A percentile compares a stretch with the other conserved stretches of the same genome.
Evolutionary conservation across 2,329 filamentous ascomycete genomes (phyloP).

Genomic region (Apiospora malaysiana): DNA sequence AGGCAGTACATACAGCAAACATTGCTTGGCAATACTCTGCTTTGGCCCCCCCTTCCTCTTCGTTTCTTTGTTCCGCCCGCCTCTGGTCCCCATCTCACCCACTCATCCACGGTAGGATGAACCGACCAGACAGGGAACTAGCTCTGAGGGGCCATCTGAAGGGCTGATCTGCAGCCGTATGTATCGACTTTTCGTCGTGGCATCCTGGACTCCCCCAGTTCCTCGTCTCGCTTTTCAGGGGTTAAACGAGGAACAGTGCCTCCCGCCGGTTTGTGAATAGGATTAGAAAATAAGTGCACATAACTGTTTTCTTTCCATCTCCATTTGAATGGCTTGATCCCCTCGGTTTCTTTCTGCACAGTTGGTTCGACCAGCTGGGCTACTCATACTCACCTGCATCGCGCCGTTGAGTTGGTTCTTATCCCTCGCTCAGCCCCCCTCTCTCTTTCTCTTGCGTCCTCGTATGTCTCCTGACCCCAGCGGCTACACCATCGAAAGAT

Average conservation of each 20-base stretch:
- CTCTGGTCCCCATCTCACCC: not conserved
- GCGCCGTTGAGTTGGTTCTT: not conserved
- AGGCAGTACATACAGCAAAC: slow-evolving; percentile 20
- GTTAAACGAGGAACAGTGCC: not conserved
- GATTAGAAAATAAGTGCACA: slow-evolving; percentile 1
- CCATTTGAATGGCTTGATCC: not conserved
- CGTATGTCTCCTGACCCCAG: not conserved
- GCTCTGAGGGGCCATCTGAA: not conserved
- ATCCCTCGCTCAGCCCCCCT: not conserved
- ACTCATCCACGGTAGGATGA: slow-evolving; percentile 8
- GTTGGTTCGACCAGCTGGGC: not conserved
- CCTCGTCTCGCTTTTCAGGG: slow-evolving; percentile 9
- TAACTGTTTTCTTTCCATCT: not conserved
- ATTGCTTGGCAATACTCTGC: slow-evolving; percentile 5
- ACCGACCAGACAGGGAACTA: not conserved
- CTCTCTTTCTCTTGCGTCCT: not conserved
- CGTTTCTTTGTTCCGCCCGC: not conserved
- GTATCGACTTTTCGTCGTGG: not conserved
- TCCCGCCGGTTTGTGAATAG: slow-evolving; percentile 8
- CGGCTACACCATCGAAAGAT: slow-evolving; percentile 1
- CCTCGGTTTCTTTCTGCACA: not conserved
- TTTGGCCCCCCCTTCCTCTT: not conserved
- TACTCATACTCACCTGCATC: not conserved
- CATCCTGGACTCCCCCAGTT: slow-evolving; percentile 10
- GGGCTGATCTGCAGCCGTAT: slow-evolving; percentile 5